Percentiles rank a stretch among this genome's conserved stretches.
Conservation (phyloP, 768 basidiomycete genomes). For the Xerocomellus amylosporus region DNA sequence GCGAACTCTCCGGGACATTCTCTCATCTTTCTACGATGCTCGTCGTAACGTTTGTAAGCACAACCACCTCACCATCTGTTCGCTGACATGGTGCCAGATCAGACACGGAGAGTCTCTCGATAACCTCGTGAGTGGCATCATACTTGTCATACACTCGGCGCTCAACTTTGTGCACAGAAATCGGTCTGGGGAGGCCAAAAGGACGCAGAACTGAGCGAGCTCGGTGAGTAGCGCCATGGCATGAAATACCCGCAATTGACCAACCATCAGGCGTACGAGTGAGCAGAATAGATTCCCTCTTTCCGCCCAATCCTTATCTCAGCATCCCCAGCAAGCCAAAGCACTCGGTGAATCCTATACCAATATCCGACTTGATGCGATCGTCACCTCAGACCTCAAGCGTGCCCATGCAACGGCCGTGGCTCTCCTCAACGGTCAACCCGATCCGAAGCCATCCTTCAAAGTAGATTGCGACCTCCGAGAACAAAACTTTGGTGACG, state of each 20-base stretch:
- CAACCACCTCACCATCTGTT: background rate
- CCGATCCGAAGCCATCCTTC: constrained; percentile 44
- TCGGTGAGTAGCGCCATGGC: constrained; percentile 46
- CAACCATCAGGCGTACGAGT: constrained; percentile 53
- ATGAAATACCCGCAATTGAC: background rate
- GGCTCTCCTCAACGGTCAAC: constrained; percentile 50
- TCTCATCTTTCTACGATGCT: constrained; percentile 14
- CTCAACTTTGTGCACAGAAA: constrained; percentile 29
- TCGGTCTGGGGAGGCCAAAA: constrained; percentile 72
- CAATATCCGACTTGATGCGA: constrained; percentile 45
- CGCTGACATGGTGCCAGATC: constrained; percentile 40
- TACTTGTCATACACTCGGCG: no score
- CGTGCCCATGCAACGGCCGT: constrained; percentile 63
- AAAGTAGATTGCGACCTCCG: constrained; percentile 50
- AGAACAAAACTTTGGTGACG: constrained; percentile 69
- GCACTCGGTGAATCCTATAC: constrained; percentile 58
- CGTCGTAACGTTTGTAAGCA: constrained; percentile 27
- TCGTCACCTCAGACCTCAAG: constrained; percentile 65
- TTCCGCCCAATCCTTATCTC: background rate
- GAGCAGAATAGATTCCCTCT: constrained; percentile 10
- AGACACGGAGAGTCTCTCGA: constrained; percentile 79
- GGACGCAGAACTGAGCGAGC: constrained; percentile 71
- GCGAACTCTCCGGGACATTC: background rate
- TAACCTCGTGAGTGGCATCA: constrained; percentile 51
- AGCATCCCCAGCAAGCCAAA: constrained; percentile 53